Conservation (phyloP, 345 rosid species). For the Arabis alpina region DNA sequence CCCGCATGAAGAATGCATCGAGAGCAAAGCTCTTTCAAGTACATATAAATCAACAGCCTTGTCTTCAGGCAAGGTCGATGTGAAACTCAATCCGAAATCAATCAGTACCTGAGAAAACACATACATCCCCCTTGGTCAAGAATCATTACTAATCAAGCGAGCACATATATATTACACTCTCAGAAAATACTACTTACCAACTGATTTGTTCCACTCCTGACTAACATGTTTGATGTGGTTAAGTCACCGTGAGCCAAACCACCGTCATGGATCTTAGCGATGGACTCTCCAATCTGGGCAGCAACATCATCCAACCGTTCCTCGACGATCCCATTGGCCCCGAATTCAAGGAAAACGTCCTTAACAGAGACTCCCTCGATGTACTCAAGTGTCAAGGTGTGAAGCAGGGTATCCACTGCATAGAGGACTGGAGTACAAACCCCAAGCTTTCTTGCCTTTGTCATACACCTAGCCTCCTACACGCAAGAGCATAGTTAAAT, state of each 20-base stretch:
- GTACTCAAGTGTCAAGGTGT: slow-evolving; percentile 80
- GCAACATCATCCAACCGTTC: slow-evolving; percentile 77
- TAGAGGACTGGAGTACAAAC: slow-evolving; percentile 79
- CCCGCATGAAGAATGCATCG: slow-evolving; percentile 96
- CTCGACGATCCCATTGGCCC: slow-evolving; percentile 63
- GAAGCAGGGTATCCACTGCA: slow-evolving; percentile 71
- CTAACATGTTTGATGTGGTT: slow-evolving; percentile 92
- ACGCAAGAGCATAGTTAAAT: slow-evolving; percentile 16
- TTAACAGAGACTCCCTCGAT: slow-evolving; percentile 83
- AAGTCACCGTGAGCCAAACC: slow-evolving; percentile 97
- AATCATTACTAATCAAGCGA: slow-evolving; percentile 16
- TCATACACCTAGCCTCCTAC: slow-evolving; percentile 97
- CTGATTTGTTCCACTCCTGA: slow-evolving; percentile 63
- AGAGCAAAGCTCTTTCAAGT: slow-evolving; percentile 89
- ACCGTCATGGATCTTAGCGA: slow-evolving; percentile 92
- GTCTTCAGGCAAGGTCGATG: slow-evolving; percentile 92
- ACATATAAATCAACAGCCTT: slow-evolving; percentile 96
- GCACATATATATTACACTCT: neutral
- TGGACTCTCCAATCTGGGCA: slow-evolving; percentile 79
- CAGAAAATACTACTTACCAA: slow-evolving; percentile 50
- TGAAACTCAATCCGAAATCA: slow-evolving; percentile 95
- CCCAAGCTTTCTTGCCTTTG: slow-evolving; percentile 91
- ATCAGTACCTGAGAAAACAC: slow-evolving; percentile 66
- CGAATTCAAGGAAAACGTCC: slow-evolving; percentile 79
- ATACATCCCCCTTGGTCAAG: slow-evolving; percentile 18